A percentile compares a stretch with the other conserved stretches of the same genome.
phyloP scores from a whole-genome alignment of 2,329 filamentous ascomycete genomes.

The Beauveria scarabaeidicola region DNA sequence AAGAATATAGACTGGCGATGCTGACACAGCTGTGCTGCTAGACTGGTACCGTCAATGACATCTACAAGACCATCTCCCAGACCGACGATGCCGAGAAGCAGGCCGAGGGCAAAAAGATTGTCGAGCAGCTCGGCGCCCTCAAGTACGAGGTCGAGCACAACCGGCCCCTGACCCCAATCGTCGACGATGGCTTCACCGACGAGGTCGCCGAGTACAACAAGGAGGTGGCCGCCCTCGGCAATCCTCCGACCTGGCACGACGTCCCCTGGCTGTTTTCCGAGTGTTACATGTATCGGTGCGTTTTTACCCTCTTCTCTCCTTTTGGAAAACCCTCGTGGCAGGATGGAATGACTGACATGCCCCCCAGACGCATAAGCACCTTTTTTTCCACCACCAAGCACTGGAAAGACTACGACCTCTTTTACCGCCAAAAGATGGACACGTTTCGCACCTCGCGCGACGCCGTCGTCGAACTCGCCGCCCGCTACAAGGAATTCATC shows the following conservation, averaged over 20 bases:
- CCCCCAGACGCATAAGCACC: slow-evolving; percentile 59
- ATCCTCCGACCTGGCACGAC: slow-evolving; percentile 66
- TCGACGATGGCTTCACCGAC: slow-evolving; percentile 69
- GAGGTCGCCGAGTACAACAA: slow-evolving; percentile 80
- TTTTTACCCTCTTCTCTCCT: not conserved
- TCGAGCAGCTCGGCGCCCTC: slow-evolving; percentile 67
- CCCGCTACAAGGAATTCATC: slow-evolving; percentile 68
- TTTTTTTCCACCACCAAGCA: slow-evolving; percentile 67
- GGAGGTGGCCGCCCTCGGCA: slow-evolving; percentile 67
- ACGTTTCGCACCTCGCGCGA: slow-evolving; percentile 89
- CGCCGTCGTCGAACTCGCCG: slow-evolving; percentile 73
- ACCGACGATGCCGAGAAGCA: slow-evolving; percentile 54
- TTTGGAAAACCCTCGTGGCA: too few species aligned
- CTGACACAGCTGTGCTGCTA: slow-evolving; percentile 26
- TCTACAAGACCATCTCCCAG: slow-evolving; percentile 64
- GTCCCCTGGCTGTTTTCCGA: slow-evolving; percentile 85
- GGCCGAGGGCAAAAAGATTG: slow-evolving; percentile 78
- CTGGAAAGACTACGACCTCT: slow-evolving; percentile 89
- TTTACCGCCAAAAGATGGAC: slow-evolving; percentile 78
- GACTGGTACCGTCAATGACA: slow-evolving; percentile 89
- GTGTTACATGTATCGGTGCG: slow-evolving; percentile 70
- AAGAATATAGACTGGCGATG: not conserved
- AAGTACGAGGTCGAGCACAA: slow-evolving; percentile 97
- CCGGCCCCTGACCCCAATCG: slow-evolving; percentile 64
- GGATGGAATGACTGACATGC: slow-evolving; percentile 14